Base-by-base conservation (phyloP, 805 yeast genomes). In the Metschnikowia kofuensis region DNA sequence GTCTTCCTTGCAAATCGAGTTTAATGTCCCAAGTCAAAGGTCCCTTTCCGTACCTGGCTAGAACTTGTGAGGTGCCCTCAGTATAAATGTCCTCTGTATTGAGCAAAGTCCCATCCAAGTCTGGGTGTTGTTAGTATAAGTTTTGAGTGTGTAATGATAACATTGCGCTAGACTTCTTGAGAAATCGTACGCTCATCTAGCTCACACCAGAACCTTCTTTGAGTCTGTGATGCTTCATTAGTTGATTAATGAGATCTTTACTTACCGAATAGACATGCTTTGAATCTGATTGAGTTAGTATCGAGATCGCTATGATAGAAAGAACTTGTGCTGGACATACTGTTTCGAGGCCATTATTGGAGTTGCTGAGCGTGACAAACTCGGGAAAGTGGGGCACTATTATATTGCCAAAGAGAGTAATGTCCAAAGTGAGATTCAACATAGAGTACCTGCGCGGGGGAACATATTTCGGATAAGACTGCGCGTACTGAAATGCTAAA, bases 71-170 rank as follows among this genome's bases (percentile, higher is more conserved):
- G 31, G 88, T 73, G 2, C 88, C 87, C 48, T 82, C 81, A 1
- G 99, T 92, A 66, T 94, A 94, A 47, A 91, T 75, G 55, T 88
- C 95, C 67, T 94, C 99, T 4, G 97, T 87, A 70, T 91, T 89
- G 62, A 94, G 79, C 53, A 94, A 74, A 26, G 95, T 79, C 1
- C 99, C 99, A 65, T 94, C 99, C 98, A 94, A 88, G 75, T 89
- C 96, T 74, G 41, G 31, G 36, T 41, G 12, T 10, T 30, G 63
- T 57, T 50, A 47, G 62, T 51, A 54, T 27, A 29, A 13, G 32
- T 30, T 30, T 30, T 30, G 32, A 12, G 32, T 21, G 4, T 21
- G 21, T 21, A 4, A 21, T 21, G 4, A 21, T 4, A 21, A 21
- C 21, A 21, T 21, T 21, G 21, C 21, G 21, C 21, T 21, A 21